Evolutionary conservation across 164 flowering plant genomes (phyloP), one percentile per base, ranked within the genome.

Genomic region (Aristolochia contorta): DNA sequence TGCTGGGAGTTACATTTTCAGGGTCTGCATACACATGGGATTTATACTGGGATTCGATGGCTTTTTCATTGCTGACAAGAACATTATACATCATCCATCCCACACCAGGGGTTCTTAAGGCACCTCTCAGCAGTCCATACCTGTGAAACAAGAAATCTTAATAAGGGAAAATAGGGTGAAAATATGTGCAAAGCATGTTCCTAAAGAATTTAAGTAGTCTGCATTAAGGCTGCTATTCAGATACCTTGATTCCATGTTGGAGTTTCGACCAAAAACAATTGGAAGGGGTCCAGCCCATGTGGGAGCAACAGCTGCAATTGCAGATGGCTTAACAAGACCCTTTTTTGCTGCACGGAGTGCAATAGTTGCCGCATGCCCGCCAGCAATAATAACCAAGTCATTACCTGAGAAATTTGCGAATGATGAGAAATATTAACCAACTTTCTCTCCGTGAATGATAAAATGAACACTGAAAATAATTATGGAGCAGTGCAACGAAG

Each of bases 211-310:
- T 21, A 32, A 43, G 18, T 20, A 55, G n/a, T 55, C 16, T 20
- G 19, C n/a, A n/a, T n/a, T 33, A 30, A 32, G 4, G 16, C 12
- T 27, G 7, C 9, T n/a, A n/a, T 43, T 57, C 30, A 57, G 27
- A 53, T 83, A 91, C 96, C 95, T 89, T 52, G 86, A 65, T 72
- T 89, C 93, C 96, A 87, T 87, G 70, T 66, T 78, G 16, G 96
- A 82, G 72, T 82, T 90, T 71, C 93, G 81, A 63, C 98, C 96
- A 77, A 92, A 92, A 46, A 92, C 96, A 58, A 92, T 92, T 18
- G 98, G 96, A 65, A 92, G 96, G 13, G 98, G 96, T 67, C 98
- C 96, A 58, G 96, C 86, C 98, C 96, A 92, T 23, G 98, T 92
- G 27, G 96, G 98, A 56, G 98, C 93, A 66, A 92, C 77, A 68